Evolutionary conservation across 345 rosid genomes (phyloP).

Genomic region (Boechera divaricarpa): DNA sequence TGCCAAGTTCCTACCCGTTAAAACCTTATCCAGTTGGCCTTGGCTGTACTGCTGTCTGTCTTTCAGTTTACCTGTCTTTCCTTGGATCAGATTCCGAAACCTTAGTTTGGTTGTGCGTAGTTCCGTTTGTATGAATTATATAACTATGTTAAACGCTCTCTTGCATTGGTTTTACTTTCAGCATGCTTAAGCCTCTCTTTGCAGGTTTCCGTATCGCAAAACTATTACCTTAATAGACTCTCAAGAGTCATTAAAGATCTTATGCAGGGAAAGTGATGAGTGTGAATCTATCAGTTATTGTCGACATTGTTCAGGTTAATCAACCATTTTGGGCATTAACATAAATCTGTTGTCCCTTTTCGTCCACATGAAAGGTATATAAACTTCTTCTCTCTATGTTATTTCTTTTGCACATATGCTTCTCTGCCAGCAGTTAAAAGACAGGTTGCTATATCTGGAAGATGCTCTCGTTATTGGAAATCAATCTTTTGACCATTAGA

Average conservation of each 20-base stretch:
- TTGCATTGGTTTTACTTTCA: conserved; percentile 1
- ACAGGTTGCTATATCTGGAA: conserved; percentile 28
- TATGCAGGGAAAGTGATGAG: conserved; percentile 38
- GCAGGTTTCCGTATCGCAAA: conserved; percentile 18
- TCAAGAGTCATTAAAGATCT: conserved; percentile 10
- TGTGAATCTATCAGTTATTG: conserved; percentile 19
- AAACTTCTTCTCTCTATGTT: conserved; percentile 1
- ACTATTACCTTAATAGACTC: conserved; percentile 1
- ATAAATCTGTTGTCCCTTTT: conserved; percentile 6
- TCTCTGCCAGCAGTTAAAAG: not conserved
- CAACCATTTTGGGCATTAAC: conserved; percentile 20
- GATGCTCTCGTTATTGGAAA: conserved; percentile 1
- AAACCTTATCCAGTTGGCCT: conserved; percentile 58
- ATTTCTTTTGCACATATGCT: conserved; percentile 27
- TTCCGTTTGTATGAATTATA: conserved; percentile 36
- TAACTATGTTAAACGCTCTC: conserved; percentile 19
- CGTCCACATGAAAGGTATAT: conserved; percentile 37
- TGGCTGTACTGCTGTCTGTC: conserved; percentile 52
- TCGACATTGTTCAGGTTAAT: conserved; percentile 30
- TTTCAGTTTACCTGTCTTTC: conserved; percentile 36
- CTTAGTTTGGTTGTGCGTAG: conserved; percentile 35
- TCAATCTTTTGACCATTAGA: conserved; percentile 14
- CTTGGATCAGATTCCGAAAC: conserved; percentile 35
- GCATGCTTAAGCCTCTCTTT: conserved; percentile 24
- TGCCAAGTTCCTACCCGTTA: conserved; percentile 69